phyloP scores from a whole-genome alignment of 2,329 filamentous ascomycete genomes.

The Fusarium sp. region DNA sequence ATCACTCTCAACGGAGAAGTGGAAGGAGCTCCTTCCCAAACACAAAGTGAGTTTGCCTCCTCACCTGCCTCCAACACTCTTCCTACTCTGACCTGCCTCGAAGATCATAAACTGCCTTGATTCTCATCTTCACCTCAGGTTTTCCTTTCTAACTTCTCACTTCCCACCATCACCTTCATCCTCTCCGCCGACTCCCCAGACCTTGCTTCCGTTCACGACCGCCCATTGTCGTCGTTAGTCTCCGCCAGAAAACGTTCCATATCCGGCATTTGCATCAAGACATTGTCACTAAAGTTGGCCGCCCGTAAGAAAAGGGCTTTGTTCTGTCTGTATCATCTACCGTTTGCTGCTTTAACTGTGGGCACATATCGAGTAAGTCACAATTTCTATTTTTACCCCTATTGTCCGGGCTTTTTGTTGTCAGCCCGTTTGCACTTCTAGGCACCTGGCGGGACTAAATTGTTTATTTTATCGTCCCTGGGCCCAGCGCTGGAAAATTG shows the following conservation, averaged over 20 bases:
- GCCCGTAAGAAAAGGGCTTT: constrained; percentile 46
- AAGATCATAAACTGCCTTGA: not conserved
- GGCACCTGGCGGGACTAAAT: constrained; percentile 6
- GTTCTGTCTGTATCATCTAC: constrained; percentile 54
- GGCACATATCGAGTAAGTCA: constrained; percentile 51
- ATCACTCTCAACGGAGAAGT: not conserved
- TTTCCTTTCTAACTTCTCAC: constrained; percentile 12
- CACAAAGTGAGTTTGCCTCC: not conserved
- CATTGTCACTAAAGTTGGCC: constrained; percentile 39
- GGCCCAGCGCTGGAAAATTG: too few relatives aligned
- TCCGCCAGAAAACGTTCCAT: constrained; percentile 21
- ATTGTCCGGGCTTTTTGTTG: constrained; percentile 2
- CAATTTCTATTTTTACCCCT: constrained; percentile 12
- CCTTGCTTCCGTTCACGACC: constrained; percentile 17
- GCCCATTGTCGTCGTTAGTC: constrained; percentile 20
- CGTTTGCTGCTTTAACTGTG: constrained; percentile 52
- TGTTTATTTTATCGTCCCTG: not conserved
- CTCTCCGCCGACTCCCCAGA: constrained; percentile 15
- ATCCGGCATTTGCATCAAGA: constrained; percentile 25
- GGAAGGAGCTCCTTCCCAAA: constrained; percentile 25
- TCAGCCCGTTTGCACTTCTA: not conserved
- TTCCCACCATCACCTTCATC: constrained; percentile 15
- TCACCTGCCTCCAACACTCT: not conserved
- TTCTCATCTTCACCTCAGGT: not conserved
- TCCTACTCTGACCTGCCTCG: not conserved